These are phyloP conservation scores for Ehretia macrophylla DNA, from an alignment of 257 asterid genomes.

Conservation along the genomic window DNA sequence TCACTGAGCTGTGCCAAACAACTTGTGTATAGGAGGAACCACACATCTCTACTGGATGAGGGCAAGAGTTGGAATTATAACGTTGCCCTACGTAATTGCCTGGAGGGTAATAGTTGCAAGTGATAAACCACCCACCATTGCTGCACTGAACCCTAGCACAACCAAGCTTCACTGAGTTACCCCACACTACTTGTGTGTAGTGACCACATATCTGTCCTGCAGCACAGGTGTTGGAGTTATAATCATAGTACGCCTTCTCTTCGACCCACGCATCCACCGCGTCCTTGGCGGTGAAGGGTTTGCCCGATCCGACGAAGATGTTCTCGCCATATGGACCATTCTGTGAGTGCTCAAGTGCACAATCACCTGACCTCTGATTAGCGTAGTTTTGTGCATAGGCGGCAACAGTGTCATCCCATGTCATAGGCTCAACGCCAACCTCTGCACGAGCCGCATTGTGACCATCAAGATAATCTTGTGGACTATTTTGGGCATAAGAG, in stretches of 20 bases:
- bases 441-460: conserved; percentile 12
- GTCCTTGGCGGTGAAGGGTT: conserved; percentile 12
- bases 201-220: conserved; percentile 22
- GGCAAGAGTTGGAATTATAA: no score
- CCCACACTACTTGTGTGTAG: conserved; percentile 24
- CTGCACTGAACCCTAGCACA: conserved; percentile 17
- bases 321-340: background rate
- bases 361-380: conserved; percentile 24
- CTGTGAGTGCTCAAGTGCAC: conserved; percentile 16
- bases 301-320: background rate
- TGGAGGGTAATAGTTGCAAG: conserved; percentile 19
- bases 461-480: conserved; percentile 5
- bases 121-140: conserved; percentile 6
- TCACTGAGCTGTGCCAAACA: no score
- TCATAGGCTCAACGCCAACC: conserved; percentile 5
- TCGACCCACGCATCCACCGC: conserved; percentile 40
- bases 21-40: no score
- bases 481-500: no score
- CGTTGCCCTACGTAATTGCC: conserved; percentile 13
- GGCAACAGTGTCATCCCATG: conserved; percentile 13
- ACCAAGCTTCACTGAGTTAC: conserved; percentile 5
- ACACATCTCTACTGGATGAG: no score
- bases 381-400: conserved; percentile 13
- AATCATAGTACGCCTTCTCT: conserved; percentile 24
- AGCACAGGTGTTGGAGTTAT: conserved; percentile 24